These are phyloP conservation scores for Diddensiella santjacobensis DNA, from an alignment of 805 yeast genomes.

Conservation along the genomic window DNA sequence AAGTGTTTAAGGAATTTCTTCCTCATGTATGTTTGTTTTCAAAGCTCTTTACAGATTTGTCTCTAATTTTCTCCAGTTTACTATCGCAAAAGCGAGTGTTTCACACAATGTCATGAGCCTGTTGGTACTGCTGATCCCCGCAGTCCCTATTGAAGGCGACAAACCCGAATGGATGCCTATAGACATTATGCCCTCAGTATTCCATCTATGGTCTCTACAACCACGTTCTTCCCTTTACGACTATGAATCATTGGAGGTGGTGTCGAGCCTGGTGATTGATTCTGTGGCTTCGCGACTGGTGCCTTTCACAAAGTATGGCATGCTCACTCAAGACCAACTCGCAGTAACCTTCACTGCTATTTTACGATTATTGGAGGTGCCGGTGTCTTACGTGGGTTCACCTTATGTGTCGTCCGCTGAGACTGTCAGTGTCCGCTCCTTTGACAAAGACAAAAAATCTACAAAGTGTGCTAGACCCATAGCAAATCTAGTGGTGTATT, in stretches of 20 bases:
- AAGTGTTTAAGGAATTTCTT: constrained; percentile 26
- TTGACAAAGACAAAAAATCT: constrained; percentile 22
- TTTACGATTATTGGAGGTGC: constrained; percentile 41
- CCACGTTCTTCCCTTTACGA: constrained; percentile 51
- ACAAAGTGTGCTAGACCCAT: constrained; percentile 34
- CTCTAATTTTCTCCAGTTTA: constrained; percentile 9
- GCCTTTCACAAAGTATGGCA: constrained; percentile 51
- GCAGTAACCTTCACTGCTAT: constrained; percentile 51
- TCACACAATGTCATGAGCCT: constrained; percentile 25
- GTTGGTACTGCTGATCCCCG: constrained; percentile 20
- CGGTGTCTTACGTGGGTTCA: constrained; percentile 45
- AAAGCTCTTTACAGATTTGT: neutral
- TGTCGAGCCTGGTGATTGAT: constrained; percentile 53
- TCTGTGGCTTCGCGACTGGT: constrained; percentile 33
- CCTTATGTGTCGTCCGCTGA: constrained; percentile 30
- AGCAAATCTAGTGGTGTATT: constrained; percentile 55
- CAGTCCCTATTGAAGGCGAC: constrained; percentile 18
- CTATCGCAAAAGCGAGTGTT: constrained; percentile 18
- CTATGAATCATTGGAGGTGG: constrained; percentile 56
- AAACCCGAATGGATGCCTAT: constrained; percentile 32
- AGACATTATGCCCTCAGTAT: constrained; percentile 61
- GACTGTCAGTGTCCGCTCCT: constrained; percentile 20
- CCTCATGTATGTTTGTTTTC: constrained; percentile 23
- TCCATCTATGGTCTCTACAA: constrained; percentile 67
- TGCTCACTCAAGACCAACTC: constrained; percentile 62